These are phyloP conservation scores for Populus nigra DNA, from an alignment of 345 rosid genomes.

Conservation along the genomic window DNA sequence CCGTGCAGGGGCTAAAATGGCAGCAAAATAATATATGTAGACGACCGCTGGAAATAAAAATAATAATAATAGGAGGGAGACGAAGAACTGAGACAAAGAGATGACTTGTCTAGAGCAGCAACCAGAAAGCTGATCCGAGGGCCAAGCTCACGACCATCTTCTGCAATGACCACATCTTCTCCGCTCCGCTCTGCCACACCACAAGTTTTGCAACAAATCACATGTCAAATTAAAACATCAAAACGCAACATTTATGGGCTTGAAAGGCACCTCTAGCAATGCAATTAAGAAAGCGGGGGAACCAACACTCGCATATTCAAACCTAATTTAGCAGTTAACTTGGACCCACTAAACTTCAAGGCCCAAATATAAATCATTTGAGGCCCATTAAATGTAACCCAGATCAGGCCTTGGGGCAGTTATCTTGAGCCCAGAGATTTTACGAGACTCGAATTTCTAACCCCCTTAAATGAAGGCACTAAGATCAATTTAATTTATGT, in stretches of 20 bases:
- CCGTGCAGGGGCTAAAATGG: conserved; percentile 24
- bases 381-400: neutral
- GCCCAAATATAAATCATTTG: neutral
- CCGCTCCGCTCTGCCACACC: conserved; percentile 53
- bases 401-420: neutral
- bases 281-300: neutral
- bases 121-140: conserved; percentile 33
- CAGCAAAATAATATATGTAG: conserved; percentile 14
- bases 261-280: neutral
- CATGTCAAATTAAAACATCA: neutral
- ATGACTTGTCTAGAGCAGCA: conserved; percentile 33
- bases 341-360: neutral
- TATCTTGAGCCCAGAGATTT: neutral
- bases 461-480: too few species aligned
- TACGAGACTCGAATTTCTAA: neutral
- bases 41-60: neutral
- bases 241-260: neutral
- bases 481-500: neutral
- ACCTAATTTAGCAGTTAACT: too few species aligned
- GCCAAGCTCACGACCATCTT: conserved; percentile 35
- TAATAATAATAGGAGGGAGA: neutral
- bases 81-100: neutral
- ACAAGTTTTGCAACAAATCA: too few species aligned
- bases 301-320: neutral
- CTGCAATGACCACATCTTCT: conserved; percentile 26